Base-by-base conservation (phyloP, 768 basidiomycete species). In the Agaricus subrufescens region DNA sequence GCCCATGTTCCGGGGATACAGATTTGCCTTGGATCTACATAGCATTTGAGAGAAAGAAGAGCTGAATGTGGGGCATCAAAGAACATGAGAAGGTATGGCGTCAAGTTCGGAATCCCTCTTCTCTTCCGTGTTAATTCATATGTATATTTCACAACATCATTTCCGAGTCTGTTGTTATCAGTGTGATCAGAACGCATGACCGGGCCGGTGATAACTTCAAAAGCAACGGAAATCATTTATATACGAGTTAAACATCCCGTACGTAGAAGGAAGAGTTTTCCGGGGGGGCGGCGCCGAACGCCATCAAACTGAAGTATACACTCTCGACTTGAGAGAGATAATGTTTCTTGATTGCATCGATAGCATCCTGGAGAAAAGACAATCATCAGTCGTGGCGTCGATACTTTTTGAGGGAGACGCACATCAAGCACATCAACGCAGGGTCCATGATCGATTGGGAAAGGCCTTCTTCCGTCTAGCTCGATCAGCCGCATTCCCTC, bases 381-480 rank as follows among this genome's bases (percentile, higher is more conserved):
- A 49, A 51, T 11, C 23, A 31, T 46, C 34, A 42, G 42, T 15
- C 29, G 9, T 31, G 15, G 11, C 19, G 23, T 30, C 42, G 19
- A 3, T 47, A 39, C 19, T 19, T 31, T 56, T n/a, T 38, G 43
- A 50, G 4, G n/a, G 26, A 58, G 12, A 63, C 68, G 23, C 58
- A 81, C 89, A 66, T 74, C 65, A 50, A 93, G 67, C 44, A 93
- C 70, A 65, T 88, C 74, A 1, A 58, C 69, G 60, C 82, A 83
- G 56, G 75, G 73, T 0, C 91, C 91, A 61, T 86, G 79, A 66
- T 97, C 94, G 61, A 97, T 75, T 1, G 94, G 93, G 3, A 90
- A 90, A 8, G 66, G 70, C 44, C 94, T 72, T 43, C 83, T 72
- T 0, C 94, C 94, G 70, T 97, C 94, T 46, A 98, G 73, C 68